A percentile compares a stretch with the other conserved stretches of the same genome.
Evolutionary conservation across 106 monocot genomes (phyloP).

Genomic region (Gastrodia elata): DNA sequence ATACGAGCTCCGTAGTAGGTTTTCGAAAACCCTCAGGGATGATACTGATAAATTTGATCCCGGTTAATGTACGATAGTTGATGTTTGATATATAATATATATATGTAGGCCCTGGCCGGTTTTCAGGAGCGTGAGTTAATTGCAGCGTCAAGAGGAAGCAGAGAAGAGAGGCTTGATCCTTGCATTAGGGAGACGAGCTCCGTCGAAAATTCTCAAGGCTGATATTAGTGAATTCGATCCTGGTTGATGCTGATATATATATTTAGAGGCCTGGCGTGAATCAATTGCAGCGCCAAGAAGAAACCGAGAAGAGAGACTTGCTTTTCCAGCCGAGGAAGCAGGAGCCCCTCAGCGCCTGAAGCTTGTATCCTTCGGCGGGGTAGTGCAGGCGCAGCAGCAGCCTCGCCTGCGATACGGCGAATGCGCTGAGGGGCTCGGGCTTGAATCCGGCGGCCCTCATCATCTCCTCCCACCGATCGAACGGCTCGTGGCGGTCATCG

Average conservation of each 20-base stretch:
- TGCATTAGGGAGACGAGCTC: too few relatives aligned
- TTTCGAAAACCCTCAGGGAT: too few relatives aligned
- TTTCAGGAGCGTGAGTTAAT: neutral
- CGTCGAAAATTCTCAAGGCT: too few relatives aligned
- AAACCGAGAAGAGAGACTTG: conserved; percentile 87
- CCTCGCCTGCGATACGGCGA: conserved; percentile 76
- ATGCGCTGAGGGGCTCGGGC: conserved; percentile 31
- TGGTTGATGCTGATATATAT: too few relatives aligned
- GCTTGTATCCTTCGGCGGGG: conserved; percentile 80
- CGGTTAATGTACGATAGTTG: too few relatives aligned
- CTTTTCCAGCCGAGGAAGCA: conserved; percentile 86
- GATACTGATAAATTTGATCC: too few relatives aligned
- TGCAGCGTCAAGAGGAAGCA: conserved; percentile 84
- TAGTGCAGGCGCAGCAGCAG: conserved; percentile 79
- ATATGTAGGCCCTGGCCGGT: neutral
- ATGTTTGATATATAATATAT: neutral
- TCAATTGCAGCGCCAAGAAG: conserved; percentile 68
- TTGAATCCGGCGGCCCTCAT: conserved; percentile 43
- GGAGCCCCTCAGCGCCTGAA: conserved; percentile 41
- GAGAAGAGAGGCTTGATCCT: conserved; percentile 88
- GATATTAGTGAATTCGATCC: too few relatives aligned
- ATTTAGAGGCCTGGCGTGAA: neutral
- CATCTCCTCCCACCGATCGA: conserved; percentile 56
- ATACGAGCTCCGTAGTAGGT: too few relatives aligned
- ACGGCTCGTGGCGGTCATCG: conserved; percentile 41